A percentile compares a stretch with the other conserved stretches of the same genome.
Conservation (phyloP, 192 early-diverging fungal species). For the Obelidium mucronatum region DNA sequence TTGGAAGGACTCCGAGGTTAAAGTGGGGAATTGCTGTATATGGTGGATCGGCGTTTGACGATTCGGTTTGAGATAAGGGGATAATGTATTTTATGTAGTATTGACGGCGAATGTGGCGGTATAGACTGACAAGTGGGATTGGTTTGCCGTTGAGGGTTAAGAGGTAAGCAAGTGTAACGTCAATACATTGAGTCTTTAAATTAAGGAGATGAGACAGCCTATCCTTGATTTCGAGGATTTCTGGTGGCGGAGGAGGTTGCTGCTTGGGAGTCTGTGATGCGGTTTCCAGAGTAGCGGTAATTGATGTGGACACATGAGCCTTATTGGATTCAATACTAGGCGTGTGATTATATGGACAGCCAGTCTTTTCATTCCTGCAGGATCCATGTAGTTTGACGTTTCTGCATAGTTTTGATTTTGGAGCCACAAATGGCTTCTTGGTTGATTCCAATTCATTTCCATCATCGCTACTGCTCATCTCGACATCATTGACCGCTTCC, state of each 20-base stretch:
- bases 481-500: not conserved
- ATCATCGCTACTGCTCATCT: not conserved
- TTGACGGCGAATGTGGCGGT: not conserved
- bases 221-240: not conserved
- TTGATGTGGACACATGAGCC: not conserved
- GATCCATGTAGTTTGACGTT: not conserved
- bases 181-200: not conserved
- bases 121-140: not conserved
- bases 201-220: not conserved
- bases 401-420: not conserved
- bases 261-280: not conserved
- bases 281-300: not conserved
- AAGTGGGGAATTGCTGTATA: slow-evolving; percentile 5
- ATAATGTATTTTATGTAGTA: slow-evolving; percentile 9
- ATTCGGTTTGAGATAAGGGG: not conserved
- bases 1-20: slow-evolving; percentile 14
- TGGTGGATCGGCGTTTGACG: not conserved
- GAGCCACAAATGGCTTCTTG: too few species aligned
- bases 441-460: not conserved
- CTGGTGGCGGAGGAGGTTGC: not conserved
- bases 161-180: not conserved
- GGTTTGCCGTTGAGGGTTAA: not conserved
- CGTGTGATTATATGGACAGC: not conserved
- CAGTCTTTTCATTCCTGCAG: not conserved
- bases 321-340: not conserved